These are phyloP conservation scores for cucumber (Cucumis sativus) DNA, from an alignment of 306 rosid species.

Conservation along the genomic window DNA sequence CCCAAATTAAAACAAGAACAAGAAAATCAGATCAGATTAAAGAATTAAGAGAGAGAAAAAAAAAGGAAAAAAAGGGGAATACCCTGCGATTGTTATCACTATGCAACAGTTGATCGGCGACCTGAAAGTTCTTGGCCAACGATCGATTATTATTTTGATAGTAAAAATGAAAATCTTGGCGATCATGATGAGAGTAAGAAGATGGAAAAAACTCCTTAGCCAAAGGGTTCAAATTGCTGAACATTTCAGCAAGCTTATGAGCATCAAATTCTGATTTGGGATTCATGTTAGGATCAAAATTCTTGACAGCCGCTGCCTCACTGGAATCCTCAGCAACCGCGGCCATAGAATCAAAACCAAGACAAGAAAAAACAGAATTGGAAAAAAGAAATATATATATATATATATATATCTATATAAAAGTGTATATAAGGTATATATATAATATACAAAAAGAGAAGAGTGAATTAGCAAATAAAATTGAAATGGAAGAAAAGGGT, in stretches of 20 bases:
- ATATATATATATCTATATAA: too few species aligned
- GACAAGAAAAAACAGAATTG: background rate
- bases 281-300: constrained; percentile 48
- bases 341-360: constrained; percentile 48
- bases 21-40: background rate
- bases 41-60: background rate
- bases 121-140: constrained; percentile 30
- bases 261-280: constrained; percentile 66
- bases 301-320: constrained; percentile 57
- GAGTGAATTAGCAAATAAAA: background rate
- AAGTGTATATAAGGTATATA: background rate
- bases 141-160: constrained; percentile 33
- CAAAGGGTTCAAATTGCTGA: constrained; percentile 83
- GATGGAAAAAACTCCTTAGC: constrained; percentile 92
- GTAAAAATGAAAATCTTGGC: constrained; percentile 12
- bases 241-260: constrained; percentile 83
- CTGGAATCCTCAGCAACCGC: constrained; percentile 71
- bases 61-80: background rate
- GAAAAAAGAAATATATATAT: background rate
- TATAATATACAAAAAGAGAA: constrained; percentile 1
- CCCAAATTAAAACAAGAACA: background rate
- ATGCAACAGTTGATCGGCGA: constrained; percentile 31
- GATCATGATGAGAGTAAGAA: constrained; percentile 36
- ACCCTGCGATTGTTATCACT: constrained; percentile 70
- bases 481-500: background rate